A percentile compares a stretch with the other conserved stretches of the same genome.
phyloP scores from a whole-genome alignment of 148 eudicot species.

The Hydrangea macrophylla region DNA sequence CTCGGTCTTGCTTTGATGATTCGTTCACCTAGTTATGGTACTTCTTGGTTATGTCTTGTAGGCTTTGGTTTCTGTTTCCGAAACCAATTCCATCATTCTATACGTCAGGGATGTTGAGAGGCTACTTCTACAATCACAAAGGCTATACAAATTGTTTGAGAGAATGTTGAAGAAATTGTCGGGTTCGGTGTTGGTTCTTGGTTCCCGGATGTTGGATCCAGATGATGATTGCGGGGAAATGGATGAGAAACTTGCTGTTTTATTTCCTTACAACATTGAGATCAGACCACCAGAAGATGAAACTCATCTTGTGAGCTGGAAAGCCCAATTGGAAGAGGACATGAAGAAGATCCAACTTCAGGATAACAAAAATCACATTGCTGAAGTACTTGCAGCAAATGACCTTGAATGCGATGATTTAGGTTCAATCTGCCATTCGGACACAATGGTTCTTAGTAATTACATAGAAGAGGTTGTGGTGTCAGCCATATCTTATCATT shows the following conservation, averaged over 20 bases:
- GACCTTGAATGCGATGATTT: constrained; percentile 87
- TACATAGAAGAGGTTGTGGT: constrained; percentile 80
- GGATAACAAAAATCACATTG: constrained; percentile 84
- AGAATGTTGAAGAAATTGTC: constrained; percentile 54
- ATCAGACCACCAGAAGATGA: constrained; percentile 86
- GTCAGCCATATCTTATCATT: constrained; percentile 77
- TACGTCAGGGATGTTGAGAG: constrained; percentile 76
- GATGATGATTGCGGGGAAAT: constrained; percentile 44
- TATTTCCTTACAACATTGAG: constrained; percentile 77
- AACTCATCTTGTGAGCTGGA: constrained; percentile 64
- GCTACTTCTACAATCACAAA: constrained; percentile 58
- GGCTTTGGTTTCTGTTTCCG: constrained; percentile 63
- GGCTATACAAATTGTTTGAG: constrained; percentile 58
- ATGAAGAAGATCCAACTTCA: constrained; percentile 70
- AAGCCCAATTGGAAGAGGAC: constrained; percentile 72
- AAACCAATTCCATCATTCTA: constrained; percentile 57
- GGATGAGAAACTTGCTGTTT: constrained; percentile 46
- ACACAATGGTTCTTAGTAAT: constrained; percentile 60
- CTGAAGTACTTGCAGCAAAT: constrained; percentile 81
- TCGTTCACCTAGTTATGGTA: background rate
- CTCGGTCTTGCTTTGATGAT: background rate
- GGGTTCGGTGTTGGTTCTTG: constrained; percentile 73
- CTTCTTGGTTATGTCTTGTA: constrained; percentile 20
- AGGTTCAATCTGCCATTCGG: constrained; percentile 64
- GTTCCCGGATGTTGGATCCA: constrained; percentile 57